phyloP scores from a whole-genome alignment of 2,329 filamentous ascomycete genomes.

The Dothistroma septosporum region DNA sequence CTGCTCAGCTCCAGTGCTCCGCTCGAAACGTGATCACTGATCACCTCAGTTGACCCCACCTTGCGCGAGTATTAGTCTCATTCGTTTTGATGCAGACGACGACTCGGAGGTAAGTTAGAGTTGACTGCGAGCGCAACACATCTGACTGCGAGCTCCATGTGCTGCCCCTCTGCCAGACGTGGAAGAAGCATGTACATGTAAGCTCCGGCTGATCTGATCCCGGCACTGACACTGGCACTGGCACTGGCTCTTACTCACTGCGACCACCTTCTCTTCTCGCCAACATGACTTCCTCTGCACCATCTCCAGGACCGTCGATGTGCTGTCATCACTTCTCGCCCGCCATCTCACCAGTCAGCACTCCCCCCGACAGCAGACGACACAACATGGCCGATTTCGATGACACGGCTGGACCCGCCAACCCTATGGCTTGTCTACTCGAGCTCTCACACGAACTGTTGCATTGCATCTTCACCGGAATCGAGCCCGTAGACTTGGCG shows the following conservation, averaged over 20 bases:
- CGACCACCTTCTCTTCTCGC: no score
- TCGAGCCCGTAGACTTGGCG: conserved; percentile 56
- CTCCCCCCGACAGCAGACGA: not conserved
- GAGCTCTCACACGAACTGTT: conserved; percentile 60
- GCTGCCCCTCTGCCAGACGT: not conserved
- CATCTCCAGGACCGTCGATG: not conserved
- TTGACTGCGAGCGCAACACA: not conserved
- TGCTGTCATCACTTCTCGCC: conserved; percentile 1
- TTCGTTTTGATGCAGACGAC: not conserved
- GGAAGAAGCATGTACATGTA: conserved; percentile 4
- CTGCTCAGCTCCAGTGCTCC: not conserved
- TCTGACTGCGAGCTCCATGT: not conserved
- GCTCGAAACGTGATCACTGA: not conserved
- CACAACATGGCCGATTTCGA: not conserved
- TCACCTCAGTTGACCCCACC: not conserved
- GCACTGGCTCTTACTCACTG: not conserved
- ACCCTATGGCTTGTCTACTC: conserved; percentile 37
- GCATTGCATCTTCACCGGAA: conserved; percentile 55
- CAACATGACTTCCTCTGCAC: not conserved
- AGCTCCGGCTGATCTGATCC: not conserved
- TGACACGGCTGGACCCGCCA: not conserved
- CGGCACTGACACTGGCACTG: not conserved
- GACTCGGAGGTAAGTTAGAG: not conserved
- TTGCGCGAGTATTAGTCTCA: not conserved
- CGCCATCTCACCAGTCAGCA: not conserved